Conservation (phyloP, 805 yeast species). For the Ogataea nonfermentans region DNA sequence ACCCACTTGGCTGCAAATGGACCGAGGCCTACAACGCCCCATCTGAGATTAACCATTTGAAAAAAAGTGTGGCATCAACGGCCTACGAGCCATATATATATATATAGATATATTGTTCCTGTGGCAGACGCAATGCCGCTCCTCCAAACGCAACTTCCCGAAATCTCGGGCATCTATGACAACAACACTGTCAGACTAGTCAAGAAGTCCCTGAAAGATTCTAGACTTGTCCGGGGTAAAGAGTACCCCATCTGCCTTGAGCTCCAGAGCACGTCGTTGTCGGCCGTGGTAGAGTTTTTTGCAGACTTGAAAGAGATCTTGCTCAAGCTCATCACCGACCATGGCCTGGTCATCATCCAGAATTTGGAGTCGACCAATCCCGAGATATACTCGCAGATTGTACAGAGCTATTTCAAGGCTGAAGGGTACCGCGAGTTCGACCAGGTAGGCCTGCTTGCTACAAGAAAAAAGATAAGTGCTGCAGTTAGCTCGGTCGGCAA, state of each 20-base stretch:
- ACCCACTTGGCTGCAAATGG: conserved; percentile 43
- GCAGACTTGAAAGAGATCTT: conserved; percentile 10
- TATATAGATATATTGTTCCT: neutral
- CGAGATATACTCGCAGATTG: conserved; percentile 11
- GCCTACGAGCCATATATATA: neutral
- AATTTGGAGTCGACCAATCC: conserved; percentile 11
- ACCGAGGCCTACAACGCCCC: conserved; percentile 53
- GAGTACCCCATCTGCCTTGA: conserved; percentile 11
- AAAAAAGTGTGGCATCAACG: conserved; percentile 4
- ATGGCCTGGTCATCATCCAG: conserved; percentile 15
- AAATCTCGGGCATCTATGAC: conserved; percentile 7
- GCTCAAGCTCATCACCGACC: conserved; percentile 11
- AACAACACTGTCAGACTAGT: conserved; percentile 2
- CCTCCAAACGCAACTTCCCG: conserved; percentile 3
- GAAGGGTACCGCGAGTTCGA: conserved; percentile 14
- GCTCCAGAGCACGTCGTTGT: neutral
- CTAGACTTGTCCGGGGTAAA: conserved; percentile 8
- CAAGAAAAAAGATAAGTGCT: conserved; percentile 12
- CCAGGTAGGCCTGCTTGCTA: conserved; percentile 20
- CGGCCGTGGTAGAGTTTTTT: conserved; percentile 7
- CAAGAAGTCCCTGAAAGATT: conserved; percentile 1
- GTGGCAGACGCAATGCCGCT: conserved; percentile 1
- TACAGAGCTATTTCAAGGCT: conserved; percentile 8
- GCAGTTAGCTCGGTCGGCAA: conserved; percentile 20
- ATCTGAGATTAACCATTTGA: conserved; percentile 25